Evolutionary conservation across 345 rosid species (phyloP), one percentile per base, ranked within the genome.

Genomic region (Brassica incana): DNA sequence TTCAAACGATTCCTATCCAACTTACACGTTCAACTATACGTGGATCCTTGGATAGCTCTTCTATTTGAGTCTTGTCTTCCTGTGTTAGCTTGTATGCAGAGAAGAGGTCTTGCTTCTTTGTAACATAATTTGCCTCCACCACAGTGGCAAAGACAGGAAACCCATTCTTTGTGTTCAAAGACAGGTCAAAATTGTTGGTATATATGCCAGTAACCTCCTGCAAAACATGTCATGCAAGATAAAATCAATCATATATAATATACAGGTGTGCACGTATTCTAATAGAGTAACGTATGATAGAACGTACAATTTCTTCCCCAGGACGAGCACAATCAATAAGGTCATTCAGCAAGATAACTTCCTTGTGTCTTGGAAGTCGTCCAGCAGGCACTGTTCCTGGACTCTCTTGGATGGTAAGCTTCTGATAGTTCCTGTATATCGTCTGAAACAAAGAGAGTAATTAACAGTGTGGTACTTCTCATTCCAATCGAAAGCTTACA

Each of bases 381-480:
- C 99, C 99, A 27, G 99, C 99, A 74, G 98, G 99, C 60, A 95
- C 98, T 71, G 91, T 95, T 83, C 98, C 98, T 61, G 99, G 99
- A 84, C 97, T 91, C 88, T 95, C 99, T 84, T 93, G 98, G 67
- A 95, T 93, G 23, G 97, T 91, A 61, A 95, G 94, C 81, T 95
- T 95, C 88, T 95, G 99, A 82, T 93, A 95, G 76, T 95, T 95
- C 78, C 98, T 87, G 84, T 95, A 95, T 79, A 95, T 85, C 14
- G 99, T 95, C 99, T 95, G 90, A 76, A 86, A 69, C 76, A 85
- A 67, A 5, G 59, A 30, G 45, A 65, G 33, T 48, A 68, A 72
- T 8, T 3, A 75, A 54, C 40, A 27, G 54, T 58, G 67, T 3
- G 38, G 14, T 60, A 33, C 48, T 72, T 65, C 56, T 59, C n/a